Base-by-base conservation (phyloP, 495 filamentous ascomycete genomes). In the Corynascus novoguineensis region DNA sequence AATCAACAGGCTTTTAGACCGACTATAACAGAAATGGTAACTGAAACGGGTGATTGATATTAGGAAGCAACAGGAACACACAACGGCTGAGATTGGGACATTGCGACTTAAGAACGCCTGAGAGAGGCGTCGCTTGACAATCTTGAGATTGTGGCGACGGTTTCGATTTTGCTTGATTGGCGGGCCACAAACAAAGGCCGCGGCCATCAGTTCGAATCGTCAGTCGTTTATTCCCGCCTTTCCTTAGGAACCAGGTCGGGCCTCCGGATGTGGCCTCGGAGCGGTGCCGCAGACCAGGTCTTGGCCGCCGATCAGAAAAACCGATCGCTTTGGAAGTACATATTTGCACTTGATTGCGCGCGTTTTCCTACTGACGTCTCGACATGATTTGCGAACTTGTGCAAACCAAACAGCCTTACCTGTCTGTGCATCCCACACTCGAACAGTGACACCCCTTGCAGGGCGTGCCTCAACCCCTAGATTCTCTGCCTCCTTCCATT, bases 141-240 rank as follows among this genome's bases (percentile, higher is more conserved):
- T 15, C 7, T 15, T 29, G 5, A 25, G 4, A n/a, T 46, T 15
- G 3, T 46, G 5, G 9, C n/a, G 11, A 3, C 42, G 22, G 46
- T 49, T 49, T 49, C 46, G 15, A 24, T 22, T 48, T 32, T 49
- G 46, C 46, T 32, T 49, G 46, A 49, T 49, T 29, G 3, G 2
- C 46, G 25, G 46, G 46, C 28, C 46, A 21, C 10, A 11, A 32
- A 10, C 46, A 21, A 22, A n/a, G 46, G 46, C 28, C 28, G 29
- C 46, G 28, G 46, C 46, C 28, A 0, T 34, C 5, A 2, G 17
- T 11, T 14, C 9, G 17, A 41, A 29, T 22, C 12, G 22, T n/a
- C 44, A 4, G 44, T 3, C 29, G 14, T 28, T 47, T 27, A 29
- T 47, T 14, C 42, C 24, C 42, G 10, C 12, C 25, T 15, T 45